phyloP scores from a whole-genome alignment of 192 early-diverging fungal genomes.

The Podila minutissima region DNA sequence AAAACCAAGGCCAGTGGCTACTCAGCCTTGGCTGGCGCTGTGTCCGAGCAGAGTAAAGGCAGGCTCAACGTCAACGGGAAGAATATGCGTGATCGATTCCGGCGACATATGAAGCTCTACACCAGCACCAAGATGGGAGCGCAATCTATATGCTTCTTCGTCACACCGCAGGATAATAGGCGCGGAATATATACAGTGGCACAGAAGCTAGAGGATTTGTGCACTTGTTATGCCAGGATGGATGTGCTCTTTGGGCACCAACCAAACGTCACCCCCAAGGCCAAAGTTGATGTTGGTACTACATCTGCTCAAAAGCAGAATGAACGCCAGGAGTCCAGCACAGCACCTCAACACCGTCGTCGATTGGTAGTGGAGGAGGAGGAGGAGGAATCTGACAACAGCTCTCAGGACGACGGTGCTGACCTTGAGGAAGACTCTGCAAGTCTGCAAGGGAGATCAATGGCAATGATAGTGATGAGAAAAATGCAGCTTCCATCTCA shows the following conservation, averaged over 20 bases:
- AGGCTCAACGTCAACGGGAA: constrained; percentile 13
- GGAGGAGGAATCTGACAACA: background rate
- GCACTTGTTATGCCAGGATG: constrained; percentile 24
- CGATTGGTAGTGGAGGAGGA: constrained; percentile 1
- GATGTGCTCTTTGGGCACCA: constrained; percentile 14
- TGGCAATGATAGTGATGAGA: background rate
- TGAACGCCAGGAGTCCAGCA: background rate
- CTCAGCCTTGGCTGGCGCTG: no score
- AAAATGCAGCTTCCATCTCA: background rate
- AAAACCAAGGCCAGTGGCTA: no score
- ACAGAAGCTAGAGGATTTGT: constrained; percentile 19
- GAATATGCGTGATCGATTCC: constrained; percentile 8
- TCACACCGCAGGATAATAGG: constrained; percentile 8
- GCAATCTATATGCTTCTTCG: background rate
- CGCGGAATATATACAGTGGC: constrained; percentile 10
- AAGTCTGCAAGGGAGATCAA: background rate
- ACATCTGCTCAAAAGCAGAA: background rate
- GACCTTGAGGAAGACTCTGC: background rate
- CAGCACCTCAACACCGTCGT: background rate
- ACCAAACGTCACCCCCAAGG: no score
- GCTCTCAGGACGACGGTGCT: background rate
- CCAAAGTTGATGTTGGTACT: background rate
- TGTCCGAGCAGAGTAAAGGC: constrained; percentile 16
- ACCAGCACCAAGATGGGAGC: background rate
- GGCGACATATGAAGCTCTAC: constrained; percentile 10